Percentiles rank a stretch among this genome's conserved stretches.
Conservation (phyloP, 1,284 basidiomycete species). For the Trichosporon sp. region DNA sequence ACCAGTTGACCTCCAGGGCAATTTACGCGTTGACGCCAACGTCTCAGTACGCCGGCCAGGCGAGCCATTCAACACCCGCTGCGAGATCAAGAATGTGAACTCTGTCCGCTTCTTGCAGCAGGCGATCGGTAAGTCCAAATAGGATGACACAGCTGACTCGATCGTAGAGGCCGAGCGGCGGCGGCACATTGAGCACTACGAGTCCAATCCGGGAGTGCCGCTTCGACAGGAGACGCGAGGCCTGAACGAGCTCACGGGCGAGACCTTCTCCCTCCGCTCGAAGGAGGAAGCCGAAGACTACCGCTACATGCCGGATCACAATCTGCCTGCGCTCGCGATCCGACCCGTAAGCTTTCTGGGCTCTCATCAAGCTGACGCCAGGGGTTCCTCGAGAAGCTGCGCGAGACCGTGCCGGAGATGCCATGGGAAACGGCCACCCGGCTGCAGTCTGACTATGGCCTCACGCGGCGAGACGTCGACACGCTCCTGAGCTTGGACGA, state of each 20-base stretch:
- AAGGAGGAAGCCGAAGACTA: slow-evolving; percentile 97
- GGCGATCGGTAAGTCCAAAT: slow-evolving; percentile 79
- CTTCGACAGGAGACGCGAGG: slow-evolving; percentile 79
- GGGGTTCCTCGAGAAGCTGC: slow-evolving; percentile 59
- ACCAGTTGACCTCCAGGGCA: slow-evolving; percentile 60
- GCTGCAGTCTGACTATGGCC: slow-evolving; percentile 54
- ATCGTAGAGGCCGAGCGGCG: slow-evolving; percentile 54
- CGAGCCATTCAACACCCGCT: slow-evolving; percentile 69
- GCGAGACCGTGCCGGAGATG: slow-evolving; percentile 66
- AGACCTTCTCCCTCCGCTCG: slow-evolving; percentile 74
- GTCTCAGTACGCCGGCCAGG: slow-evolving; percentile 74
- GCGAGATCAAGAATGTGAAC: slow-evolving; percentile 97
- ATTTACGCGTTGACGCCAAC: slow-evolving; percentile 90
- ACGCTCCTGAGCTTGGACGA: slow-evolving; percentile 68
- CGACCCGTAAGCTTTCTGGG: slow-evolving; percentile 38
- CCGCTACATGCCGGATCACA: slow-evolving; percentile 96
- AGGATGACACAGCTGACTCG: no score
- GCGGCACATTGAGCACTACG: slow-evolving; percentile 42
- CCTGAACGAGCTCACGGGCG: slow-evolving; percentile 73
- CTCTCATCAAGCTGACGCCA: slow-evolving; percentile 33
- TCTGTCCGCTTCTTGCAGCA: slow-evolving; percentile 79
- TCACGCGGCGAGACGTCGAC: slow-evolving; percentile 64
- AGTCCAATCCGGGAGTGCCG: slow-evolving; percentile 21
- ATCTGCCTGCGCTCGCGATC: slow-evolving; percentile 73
- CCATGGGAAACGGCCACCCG: slow-evolving; percentile 63